Conservation (phyloP, 139 green algal genomes). For the Chlorella sp. region DNA sequence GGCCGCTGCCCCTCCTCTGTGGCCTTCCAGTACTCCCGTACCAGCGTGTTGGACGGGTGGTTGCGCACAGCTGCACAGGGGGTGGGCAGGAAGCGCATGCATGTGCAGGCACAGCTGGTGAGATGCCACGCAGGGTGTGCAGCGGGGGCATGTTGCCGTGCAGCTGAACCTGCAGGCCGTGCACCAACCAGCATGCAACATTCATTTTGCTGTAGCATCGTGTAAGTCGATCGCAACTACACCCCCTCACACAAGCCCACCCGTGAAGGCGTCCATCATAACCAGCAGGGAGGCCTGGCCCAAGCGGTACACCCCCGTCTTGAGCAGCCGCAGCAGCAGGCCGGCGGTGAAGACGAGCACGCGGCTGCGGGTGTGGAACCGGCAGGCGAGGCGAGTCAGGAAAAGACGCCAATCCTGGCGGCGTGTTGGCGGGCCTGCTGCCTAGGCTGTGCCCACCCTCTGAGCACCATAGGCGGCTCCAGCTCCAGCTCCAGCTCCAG, state of each 20-base stretch:
- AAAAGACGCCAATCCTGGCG: neutral
- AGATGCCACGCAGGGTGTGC: neutral
- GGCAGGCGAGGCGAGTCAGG: neutral
- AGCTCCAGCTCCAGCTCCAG: too few species aligned
- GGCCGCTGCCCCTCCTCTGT: constrained; percentile 6
- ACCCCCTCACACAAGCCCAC: neutral
- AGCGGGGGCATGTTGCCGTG: neutral
- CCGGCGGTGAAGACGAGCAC: constrained; percentile 48
- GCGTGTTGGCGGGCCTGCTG: neutral
- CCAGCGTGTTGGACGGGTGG: constrained; percentile 46
- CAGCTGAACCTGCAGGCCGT: neutral
- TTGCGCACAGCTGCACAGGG: constrained; percentile 35
- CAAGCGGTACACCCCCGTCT: constrained; percentile 38
- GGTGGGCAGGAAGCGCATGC: neutral
- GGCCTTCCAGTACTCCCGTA: constrained; percentile 29
- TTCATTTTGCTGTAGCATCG: too few species aligned
- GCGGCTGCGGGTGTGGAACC: neutral
- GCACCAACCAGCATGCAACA: too few species aligned
- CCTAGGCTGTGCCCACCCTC: neutral
- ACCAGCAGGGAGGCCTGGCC: constrained; percentile 31
- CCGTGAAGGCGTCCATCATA: constrained; percentile 39
- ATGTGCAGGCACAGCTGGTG: neutral
- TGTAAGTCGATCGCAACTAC: too few species aligned
- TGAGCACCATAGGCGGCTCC: too few species aligned
- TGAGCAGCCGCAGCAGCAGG: constrained; percentile 46